Conservation (phyloP, 192 early-diverging fungal genomes). For the Dissophora globulifera region DNA sequence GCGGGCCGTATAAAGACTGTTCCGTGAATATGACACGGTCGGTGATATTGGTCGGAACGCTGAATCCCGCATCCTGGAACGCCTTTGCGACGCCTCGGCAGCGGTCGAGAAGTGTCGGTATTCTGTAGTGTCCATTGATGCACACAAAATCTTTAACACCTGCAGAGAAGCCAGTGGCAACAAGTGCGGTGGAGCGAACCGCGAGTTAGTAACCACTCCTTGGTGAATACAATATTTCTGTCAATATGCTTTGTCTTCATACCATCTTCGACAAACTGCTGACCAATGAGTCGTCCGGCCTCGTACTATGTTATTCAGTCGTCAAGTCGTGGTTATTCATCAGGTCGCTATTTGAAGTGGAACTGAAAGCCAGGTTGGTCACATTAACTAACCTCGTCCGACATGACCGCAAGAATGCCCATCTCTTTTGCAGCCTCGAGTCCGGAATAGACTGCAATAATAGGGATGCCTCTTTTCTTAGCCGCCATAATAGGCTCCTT, state of each 20-base stretch:
- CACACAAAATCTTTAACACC: conserved; percentile 44
- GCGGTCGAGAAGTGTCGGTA: conserved; percentile 29
- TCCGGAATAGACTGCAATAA: conserved; percentile 40
- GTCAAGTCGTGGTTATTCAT: background rate
- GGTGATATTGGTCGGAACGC: conserved; percentile 13
- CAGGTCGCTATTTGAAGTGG: no score
- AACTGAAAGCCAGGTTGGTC: no score
- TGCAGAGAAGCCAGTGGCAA: no score
- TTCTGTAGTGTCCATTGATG: conserved; percentile 13
- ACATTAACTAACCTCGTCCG: conserved; percentile 37
- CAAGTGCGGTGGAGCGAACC: no score
- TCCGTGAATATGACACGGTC: conserved; percentile 17
- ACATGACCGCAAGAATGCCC: conserved; percentile 39
- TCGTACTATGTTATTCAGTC: conserved; percentile 5
- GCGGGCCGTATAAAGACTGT: background rate
- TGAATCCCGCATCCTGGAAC: conserved; percentile 1
- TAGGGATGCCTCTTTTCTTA: conserved; percentile 21
- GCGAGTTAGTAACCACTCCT: no score
- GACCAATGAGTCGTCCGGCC: conserved; percentile 32
- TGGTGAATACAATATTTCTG: no score
- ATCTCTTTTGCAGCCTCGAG: conserved; percentile 31
- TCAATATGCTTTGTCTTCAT: no score
- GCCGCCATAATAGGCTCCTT: conserved; percentile 19
- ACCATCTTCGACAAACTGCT: conserved; percentile 29
- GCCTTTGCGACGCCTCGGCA: conserved; percentile 33